Evolutionary conservation across 352 stramenopile genomes (phyloP).

Genomic region (Globisporangium barbulae): DNA sequence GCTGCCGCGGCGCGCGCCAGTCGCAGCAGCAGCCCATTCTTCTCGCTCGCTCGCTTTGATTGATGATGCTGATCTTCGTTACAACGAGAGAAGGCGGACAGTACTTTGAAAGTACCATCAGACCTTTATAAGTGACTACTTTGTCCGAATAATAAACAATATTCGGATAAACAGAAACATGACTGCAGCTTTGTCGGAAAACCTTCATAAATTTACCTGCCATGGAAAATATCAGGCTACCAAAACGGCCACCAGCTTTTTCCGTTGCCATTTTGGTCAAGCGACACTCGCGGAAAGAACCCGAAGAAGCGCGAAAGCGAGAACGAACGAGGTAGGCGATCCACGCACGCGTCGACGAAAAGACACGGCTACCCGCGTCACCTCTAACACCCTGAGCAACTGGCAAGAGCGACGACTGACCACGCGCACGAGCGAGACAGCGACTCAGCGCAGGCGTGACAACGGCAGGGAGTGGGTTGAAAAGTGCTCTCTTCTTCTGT

Average conservation of each 20-base stretch:
- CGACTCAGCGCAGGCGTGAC: background rate
- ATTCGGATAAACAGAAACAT: too few species aligned
- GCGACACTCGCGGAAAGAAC: background rate
- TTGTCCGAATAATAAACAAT: too few species aligned
- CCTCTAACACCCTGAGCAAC: background rate
- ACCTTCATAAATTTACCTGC: too few species aligned
- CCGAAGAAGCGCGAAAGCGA: background rate
- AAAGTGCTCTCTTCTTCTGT: slow-evolving; percentile 2
- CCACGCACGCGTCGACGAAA: slow-evolving; percentile 1
- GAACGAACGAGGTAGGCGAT: background rate
- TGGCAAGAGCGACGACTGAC: background rate
- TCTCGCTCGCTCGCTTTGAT: background rate
- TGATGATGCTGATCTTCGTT: background rate
- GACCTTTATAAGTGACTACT: too few species aligned
- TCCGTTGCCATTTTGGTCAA: background rate
- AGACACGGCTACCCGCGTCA: background rate
- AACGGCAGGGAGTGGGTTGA: slow-evolving; percentile 13
- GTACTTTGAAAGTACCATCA: too few species aligned
- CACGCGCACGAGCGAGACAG: background rate
- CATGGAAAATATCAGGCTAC: too few species aligned
- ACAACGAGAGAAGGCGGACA: too few species aligned
- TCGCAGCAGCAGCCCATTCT: slow-evolving; percentile 63
- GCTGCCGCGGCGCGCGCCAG: slow-evolving; percentile 39
- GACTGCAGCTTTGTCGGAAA: too few species aligned
- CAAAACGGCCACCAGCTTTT: slow-evolving; percentile 2